Conservation (phyloP, 2,329 filamentous ascomycete genomes). For the Cytospora leucostoma region DNA sequence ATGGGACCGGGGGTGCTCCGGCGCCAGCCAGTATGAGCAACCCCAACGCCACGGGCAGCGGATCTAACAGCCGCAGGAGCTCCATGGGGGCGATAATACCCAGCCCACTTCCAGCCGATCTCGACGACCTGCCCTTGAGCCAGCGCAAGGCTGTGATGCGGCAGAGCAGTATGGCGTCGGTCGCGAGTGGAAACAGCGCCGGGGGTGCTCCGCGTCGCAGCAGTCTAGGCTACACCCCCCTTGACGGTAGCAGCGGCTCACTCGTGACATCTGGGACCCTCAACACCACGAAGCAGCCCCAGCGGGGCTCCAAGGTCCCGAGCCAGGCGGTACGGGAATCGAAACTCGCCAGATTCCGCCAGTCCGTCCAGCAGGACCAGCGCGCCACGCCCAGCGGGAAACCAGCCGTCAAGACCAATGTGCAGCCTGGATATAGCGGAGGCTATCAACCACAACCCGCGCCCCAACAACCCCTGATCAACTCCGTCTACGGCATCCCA, state of each 20-base stretch:
- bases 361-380: constrained; percentile 65
- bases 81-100: neutral
- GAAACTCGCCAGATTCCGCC: constrained; percentile 67
- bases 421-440: constrained; percentile 11
- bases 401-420: constrained; percentile 8
- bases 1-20: constrained; percentile 5
- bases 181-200: constrained; percentile 15
- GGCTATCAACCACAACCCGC: constrained; percentile 28
- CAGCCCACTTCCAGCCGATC: constrained; percentile 29
- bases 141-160: constrained; percentile 65
- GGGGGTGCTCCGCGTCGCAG: neutral
- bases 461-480: constrained; percentile 17
- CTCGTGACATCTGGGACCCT: neutral
- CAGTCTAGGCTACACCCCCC: neutral
- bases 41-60: constrained; percentile 20
- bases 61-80: constrained; percentile 17
- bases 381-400: constrained; percentile 41
- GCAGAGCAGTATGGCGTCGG: constrained; percentile 45
- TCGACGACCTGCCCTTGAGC: constrained; percentile 72
- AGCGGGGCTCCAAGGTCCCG: constrained; percentile 47
- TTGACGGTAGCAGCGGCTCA: constrained; percentile 25
- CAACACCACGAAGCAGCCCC: constrained; percentile 56
- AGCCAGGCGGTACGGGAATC: constrained; percentile 53
- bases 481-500: constrained; percentile 25
- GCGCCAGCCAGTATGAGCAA: constrained; percentile 14